These are phyloP conservation scores for Beauveria sp. DNA, from an alignment of 2,329 filamentous ascomycete species.

Conservation along the genomic window DNA sequence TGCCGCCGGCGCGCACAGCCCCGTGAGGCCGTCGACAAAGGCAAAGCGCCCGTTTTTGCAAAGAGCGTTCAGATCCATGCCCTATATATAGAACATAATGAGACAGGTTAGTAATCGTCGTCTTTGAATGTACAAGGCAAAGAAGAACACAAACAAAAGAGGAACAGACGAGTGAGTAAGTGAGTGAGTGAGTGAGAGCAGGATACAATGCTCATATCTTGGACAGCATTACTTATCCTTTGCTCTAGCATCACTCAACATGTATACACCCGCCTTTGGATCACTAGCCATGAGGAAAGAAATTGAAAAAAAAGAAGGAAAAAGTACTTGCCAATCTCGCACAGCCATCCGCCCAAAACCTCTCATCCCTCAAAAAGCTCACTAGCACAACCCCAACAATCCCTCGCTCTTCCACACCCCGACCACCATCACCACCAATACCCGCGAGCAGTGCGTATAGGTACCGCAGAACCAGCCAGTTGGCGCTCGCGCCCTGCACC, in stretches of 20 bases:
- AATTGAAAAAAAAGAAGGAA: background rate
- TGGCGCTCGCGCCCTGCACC: constrained; percentile 55
- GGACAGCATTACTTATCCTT: too few species aligned
- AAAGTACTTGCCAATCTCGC: constrained; percentile 50
- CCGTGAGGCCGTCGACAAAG: constrained; percentile 68
- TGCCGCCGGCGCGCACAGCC: constrained; percentile 35
- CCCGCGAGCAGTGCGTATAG: constrained; percentile 25
- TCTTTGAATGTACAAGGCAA: too few species aligned
- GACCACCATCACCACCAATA: constrained; percentile 15
- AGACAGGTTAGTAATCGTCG: too few species aligned
- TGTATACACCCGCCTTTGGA: background rate
- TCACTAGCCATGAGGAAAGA: background rate
- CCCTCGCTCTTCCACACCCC: constrained; percentile 18
- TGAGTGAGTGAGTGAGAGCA: too few species aligned
- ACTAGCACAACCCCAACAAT: constrained; percentile 60
- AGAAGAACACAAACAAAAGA: too few species aligned
- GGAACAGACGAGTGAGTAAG: too few species aligned
- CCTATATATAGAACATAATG: too few species aligned
- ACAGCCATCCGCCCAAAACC: constrained; percentile 70
- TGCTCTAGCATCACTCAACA: background rate
- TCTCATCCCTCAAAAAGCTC: constrained; percentile 71
- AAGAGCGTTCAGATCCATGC: constrained; percentile 61
- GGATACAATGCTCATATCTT: too few species aligned
- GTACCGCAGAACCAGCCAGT: constrained; percentile 57
- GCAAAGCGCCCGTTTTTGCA: constrained; percentile 51